Percentiles rank a stretch among this genome's conserved stretches.
Evolutionary conservation across 192 early-diverging fungal species (phyloP).

Genomic region (Coemansia umbellata): DNA sequence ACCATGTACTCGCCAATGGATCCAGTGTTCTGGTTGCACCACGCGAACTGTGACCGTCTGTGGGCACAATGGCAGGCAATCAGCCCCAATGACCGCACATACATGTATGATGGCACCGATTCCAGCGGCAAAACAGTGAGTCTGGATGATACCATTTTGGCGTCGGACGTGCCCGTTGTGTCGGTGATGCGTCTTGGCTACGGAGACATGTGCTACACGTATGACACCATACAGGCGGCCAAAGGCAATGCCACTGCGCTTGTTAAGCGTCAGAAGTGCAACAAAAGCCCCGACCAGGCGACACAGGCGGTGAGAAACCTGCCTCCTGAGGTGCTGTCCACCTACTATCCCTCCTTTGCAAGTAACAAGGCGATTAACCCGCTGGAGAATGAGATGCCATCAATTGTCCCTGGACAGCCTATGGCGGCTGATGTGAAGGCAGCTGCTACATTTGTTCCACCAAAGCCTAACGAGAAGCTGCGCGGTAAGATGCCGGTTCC

Average conservation of each 20-base stretch:
- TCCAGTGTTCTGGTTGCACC: constrained; percentile 62
- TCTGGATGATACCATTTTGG: constrained; percentile 13
- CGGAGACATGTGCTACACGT: constrained; percentile 49
- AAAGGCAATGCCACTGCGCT: constrained; percentile 9
- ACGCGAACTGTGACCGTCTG: constrained; percentile 56
- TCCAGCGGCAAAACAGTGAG: background rate
- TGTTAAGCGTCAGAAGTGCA: constrained; percentile 29
- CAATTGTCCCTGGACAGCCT: constrained; percentile 16
- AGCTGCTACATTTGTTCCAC: constrained; percentile 3
- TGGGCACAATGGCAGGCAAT: constrained; percentile 55
- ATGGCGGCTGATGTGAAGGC: constrained; percentile 25
- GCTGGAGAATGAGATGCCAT: constrained; percentile 32
- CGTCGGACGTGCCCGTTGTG: constrained; percentile 18
- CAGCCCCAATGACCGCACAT: constrained; percentile 27
- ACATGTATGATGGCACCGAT: constrained; percentile 40
- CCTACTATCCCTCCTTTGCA: constrained; percentile 39
- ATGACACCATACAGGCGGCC: constrained; percentile 37
- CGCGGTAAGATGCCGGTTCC: constrained; percentile 39
- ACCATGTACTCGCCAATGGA: constrained; percentile 54
- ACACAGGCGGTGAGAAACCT: constrained; percentile 32
- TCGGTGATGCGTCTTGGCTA: constrained; percentile 40
- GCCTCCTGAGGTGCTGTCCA: constrained; percentile 16
- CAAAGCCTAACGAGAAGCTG: constrained; percentile 24
- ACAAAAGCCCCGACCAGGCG: constrained; percentile 8
- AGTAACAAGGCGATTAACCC: constrained; percentile 11